phyloP scores from a whole-genome alignment of 2,329 filamentous ascomycete genomes.

The Scortechinia acanthostroma region DNA sequence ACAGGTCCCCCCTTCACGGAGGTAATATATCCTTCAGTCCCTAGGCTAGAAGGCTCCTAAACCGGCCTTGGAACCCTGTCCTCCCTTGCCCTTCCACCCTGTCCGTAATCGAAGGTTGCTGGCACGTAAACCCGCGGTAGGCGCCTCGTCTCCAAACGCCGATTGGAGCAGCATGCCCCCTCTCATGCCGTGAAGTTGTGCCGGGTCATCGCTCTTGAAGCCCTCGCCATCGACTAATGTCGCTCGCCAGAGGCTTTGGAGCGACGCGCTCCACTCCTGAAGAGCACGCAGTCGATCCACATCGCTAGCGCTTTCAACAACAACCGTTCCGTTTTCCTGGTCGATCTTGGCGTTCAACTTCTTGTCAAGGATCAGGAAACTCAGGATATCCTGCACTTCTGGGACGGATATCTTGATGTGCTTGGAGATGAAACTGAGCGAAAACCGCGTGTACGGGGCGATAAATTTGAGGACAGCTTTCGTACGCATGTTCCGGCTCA shows the following conservation, averaged over 20 bases:
- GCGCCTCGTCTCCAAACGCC: background rate
- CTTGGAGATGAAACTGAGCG: constrained; percentile 77
- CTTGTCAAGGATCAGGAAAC: constrained; percentile 84
- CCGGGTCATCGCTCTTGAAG: background rate
- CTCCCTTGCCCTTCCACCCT: background rate
- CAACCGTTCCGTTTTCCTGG: constrained; percentile 76
- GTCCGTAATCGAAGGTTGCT: background rate
- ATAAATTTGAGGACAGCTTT: constrained; percentile 91
- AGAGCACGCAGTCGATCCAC: constrained; percentile 69
- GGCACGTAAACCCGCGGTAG: background rate
- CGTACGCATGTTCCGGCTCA: constrained; percentile 94
- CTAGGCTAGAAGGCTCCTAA: background rate
- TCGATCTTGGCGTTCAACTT: constrained; percentile 84
- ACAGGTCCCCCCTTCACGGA: no score
- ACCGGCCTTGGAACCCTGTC: background rate
- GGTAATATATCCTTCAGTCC: no score
- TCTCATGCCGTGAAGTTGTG: background rate
- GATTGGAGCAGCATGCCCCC: background rate
- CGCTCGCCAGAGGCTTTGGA: background rate
- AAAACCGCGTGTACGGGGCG: constrained; percentile 89
- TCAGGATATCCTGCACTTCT: constrained; percentile 92
- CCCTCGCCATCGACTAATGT: background rate
- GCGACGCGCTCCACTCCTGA: constrained; percentile 26
- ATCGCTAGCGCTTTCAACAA: constrained; percentile 71
- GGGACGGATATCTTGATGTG: constrained; percentile 77